Percentiles rank a stretch among this genome's conserved stretches.
Conservation (phyloP, 805 yeast species). For the Saccharomycopsis babjevae region DNA sequence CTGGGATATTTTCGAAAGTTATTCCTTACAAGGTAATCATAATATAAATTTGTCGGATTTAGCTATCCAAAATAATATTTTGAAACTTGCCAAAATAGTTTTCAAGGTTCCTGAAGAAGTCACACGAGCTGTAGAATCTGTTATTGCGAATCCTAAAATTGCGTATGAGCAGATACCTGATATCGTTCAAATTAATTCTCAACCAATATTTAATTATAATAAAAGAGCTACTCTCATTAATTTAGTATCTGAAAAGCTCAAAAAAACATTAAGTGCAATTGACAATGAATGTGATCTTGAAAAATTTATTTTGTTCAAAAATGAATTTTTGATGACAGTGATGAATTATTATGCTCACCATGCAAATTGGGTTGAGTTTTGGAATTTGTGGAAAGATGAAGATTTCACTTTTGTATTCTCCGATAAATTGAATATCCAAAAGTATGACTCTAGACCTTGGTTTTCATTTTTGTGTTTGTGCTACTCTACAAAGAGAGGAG, state of each 20-base stretch:
- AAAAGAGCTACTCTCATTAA: neutral
- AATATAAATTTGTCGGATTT: conserved; percentile 4
- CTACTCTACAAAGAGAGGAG: neutral
- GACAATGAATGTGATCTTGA: neutral
- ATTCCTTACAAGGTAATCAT: conserved; percentile 4
- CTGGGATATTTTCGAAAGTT: conserved; percentile 2
- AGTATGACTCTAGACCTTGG: conserved; percentile 16
- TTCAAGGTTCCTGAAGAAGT: neutral
- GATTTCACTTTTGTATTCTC: neutral
- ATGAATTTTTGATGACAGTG: conserved; percentile 5
- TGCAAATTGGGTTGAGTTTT: conserved; percentile 3
- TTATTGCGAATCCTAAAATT: neutral
- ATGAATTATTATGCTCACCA: neutral
- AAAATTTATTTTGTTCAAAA: conserved; percentile 6
- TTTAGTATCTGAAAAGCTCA: neutral
- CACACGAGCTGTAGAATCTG: neutral
- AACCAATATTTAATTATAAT: neutral
- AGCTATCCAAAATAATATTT: neutral
- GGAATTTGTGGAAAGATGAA: conserved; percentile 13
- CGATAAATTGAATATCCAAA: neutral
- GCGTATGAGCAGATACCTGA: neutral
- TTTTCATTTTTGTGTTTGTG: conserved; percentile 4
- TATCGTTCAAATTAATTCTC: neutral
- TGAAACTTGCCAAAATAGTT: neutral
- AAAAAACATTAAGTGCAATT: neutral